Percentiles rank a stretch among this genome's conserved stretches.
Evolutionary conservation across 2,329 filamentous ascomycete species (phyloP).

Genomic region (Xylaria hypoxylon): DNA sequence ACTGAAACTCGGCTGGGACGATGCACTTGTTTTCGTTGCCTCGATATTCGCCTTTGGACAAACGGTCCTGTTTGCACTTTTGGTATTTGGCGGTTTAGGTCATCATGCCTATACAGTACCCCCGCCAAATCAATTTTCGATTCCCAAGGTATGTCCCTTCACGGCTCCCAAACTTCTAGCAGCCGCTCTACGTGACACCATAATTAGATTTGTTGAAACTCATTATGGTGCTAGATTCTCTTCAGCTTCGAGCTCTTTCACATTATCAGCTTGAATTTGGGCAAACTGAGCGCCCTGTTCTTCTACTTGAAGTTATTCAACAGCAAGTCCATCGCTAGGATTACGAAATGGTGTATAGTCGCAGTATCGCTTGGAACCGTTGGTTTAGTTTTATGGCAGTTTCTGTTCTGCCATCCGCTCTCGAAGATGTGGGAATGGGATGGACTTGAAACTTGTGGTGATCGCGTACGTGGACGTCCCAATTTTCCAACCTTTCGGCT

Average conservation of each 20-base stretch:
- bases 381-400: conserved; percentile 41
- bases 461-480: conserved; percentile 36
- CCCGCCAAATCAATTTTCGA: conserved; percentile 39
- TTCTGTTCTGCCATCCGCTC: conserved; percentile 41
- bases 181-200: neutral
- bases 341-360: conserved; percentile 35
- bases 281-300: conserved; percentile 41
- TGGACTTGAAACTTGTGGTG: conserved; percentile 41
- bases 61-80: conserved; percentile 36
- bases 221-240: conserved; percentile 31
- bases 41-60: conserved; percentile 34
- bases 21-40: conserved; percentile 37
- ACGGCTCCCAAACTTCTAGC: neutral
- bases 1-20: conserved; percentile 40
- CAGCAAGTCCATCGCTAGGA: conserved; percentile 26
- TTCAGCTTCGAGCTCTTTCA: conserved; percentile 42
- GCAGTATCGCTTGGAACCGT: conserved; percentile 29
- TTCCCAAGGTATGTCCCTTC: conserved; percentile 37
- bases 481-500: neutral
- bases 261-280: conserved; percentile 38
- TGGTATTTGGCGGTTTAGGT: conserved; percentile 41
- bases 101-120: conserved; percentile 38
- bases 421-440: conserved; percentile 40
- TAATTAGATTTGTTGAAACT: neutral
- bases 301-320: conserved; percentile 40